Base-by-base conservation (phyloP, 2,329 filamentous ascomycete genomes). In the Diplocarpon rosae region DNA sequence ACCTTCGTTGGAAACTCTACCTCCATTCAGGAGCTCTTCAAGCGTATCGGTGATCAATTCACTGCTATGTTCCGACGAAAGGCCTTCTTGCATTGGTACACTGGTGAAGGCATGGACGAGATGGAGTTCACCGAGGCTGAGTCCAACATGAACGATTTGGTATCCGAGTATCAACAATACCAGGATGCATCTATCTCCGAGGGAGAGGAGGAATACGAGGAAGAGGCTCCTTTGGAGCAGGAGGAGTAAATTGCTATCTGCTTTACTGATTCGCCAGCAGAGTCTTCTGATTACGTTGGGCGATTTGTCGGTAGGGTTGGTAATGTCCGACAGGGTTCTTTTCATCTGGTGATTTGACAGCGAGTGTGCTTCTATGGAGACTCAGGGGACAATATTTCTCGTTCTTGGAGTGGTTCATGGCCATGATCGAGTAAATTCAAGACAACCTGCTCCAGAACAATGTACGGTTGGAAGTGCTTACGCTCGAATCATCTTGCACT, bases 11-110 rank as follows among this genome's bases (percentile, higher is more conserved):
- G 92, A 66, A 98, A 98, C 83, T 95, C 89, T 55, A 98, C 92
- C 61, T 93, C 90, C 57, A 98, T 98, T 72, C 92, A 98, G 78
- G 92, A 98, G 76, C 85, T 98, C 62, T 98, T 98, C 85, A 96
- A 98, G 87, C 90, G 92, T 80, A 76, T 98, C 61, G 92, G 92
- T 66, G 92, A 98, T 71, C 92, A 98, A 75, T 98, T 98, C 81
- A 89, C 84, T 73, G 92, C 89, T 67, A 98, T 98, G 92, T 98
- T 98, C 84, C 81, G 92, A 75, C 88, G 92, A 74, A 98, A 96
- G 85, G 92, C 92, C 82, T 98, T 98, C 88, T 86, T 98, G 80
- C 92, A 96, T 78, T 98, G 92, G 92, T 98, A 98, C 76, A 98
- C 92, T 80, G 89, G 89, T 66, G 92, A 98, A 80, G 92, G 92